phyloP scores from a whole-genome alignment of 306 rosid species.

The Dryas drummondii region DNA sequence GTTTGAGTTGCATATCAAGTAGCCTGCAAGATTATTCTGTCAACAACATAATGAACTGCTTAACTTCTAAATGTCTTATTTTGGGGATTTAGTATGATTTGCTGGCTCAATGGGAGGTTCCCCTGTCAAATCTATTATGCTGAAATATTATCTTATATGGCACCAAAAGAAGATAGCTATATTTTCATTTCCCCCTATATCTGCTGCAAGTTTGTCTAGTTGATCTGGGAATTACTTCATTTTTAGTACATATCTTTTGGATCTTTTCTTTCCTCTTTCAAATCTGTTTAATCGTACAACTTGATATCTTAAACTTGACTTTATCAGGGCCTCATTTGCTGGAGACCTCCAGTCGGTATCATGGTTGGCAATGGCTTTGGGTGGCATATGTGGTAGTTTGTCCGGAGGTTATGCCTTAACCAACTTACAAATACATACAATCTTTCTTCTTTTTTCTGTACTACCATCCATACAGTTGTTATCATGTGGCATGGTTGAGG shows the following conservation, averaged over 20 bases:
- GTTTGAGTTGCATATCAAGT: slow-evolving; percentile 14
- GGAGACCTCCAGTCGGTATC: slow-evolving; percentile 85
- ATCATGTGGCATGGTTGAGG: slow-evolving; percentile 70
- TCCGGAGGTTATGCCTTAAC: slow-evolving; percentile 78
- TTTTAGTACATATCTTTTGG: not conserved
- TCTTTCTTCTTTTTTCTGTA: slow-evolving; percentile 69
- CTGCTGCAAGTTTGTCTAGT: slow-evolving; percentile 7
- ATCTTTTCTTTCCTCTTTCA: slow-evolving; percentile 1
- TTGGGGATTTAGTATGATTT: not conserved
- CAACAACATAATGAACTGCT: slow-evolving; percentile 6
- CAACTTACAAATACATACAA: slow-evolving; percentile 49
- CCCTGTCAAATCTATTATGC: not conserved
- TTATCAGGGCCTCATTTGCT: slow-evolving; percentile 66
- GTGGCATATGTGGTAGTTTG: slow-evolving; percentile 82
- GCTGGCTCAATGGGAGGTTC: not conserved
- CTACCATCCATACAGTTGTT: slow-evolving; percentile 72
- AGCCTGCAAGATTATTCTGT: not conserved
- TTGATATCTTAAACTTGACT: slow-evolving; percentile 10
- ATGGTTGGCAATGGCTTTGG: slow-evolving; percentile 85
- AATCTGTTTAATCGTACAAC: not conserved
- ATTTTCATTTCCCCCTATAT: not conserved
- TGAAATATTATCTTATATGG: not conserved
- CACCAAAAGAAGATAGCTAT: not conserved
- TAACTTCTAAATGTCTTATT: not conserved
- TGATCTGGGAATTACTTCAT: not conserved